These are phyloP conservation scores for Vaccinium darrowii DNA, from an alignment of 148 eudicot genomes.

Conservation along the genomic window DNA sequence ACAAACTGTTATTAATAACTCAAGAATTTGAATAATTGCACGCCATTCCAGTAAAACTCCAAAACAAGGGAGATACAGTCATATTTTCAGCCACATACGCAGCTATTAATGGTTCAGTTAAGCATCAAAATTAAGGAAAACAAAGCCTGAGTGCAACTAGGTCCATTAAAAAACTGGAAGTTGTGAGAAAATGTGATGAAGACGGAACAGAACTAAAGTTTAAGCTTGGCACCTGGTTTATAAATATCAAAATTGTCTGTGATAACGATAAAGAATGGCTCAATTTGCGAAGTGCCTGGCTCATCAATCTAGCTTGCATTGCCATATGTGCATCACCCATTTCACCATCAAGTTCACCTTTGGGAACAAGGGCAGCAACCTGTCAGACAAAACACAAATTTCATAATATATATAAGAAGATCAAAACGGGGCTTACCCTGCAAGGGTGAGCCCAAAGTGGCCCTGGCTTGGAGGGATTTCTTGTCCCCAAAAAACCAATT, in stretches of 20 bases:
- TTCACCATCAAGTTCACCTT: constrained; percentile 97
- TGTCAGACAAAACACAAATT: constrained; percentile 25
- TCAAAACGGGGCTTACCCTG: neutral
- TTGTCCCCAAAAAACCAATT: neutral
- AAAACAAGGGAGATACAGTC: neutral
- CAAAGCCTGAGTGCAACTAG: neutral
- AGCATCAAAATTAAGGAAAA: neutral
- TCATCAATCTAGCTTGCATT: constrained; percentile 99
- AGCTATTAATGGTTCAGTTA: neutral
- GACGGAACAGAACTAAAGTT: neutral
- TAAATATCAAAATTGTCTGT: constrained; percentile 74
- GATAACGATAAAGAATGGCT: constrained; percentile 93
- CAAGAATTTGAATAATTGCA: neutral
- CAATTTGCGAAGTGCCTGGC: constrained; percentile 97
- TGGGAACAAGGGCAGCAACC: constrained; percentile 99
- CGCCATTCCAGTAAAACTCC: neutral
- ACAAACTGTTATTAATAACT: too few species aligned
- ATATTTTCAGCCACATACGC: neutral
- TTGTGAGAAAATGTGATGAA: neutral
- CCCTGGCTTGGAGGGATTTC: neutral
- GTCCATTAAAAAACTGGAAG: neutral
- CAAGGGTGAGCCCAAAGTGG: neutral
- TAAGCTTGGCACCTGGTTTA: constrained; percentile 66
- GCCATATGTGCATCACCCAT: constrained; percentile 99
- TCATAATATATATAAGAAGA: neutral